Conservation (phyloP, 2,329 filamentous ascomycete genomes). For the Pseudogymnoascus sp. region DNA sequence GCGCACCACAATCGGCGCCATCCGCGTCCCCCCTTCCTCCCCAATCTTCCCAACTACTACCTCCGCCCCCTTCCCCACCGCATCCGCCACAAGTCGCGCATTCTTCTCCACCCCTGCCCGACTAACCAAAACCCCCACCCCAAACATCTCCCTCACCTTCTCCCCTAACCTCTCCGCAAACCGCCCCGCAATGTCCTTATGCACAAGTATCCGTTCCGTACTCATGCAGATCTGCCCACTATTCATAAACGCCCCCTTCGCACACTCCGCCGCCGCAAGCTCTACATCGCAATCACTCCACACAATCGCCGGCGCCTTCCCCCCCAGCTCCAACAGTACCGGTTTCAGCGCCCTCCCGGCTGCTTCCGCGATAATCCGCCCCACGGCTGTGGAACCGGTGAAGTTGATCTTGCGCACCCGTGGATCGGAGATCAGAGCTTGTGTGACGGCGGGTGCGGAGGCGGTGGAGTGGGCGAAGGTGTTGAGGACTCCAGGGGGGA, state of each 20-base stretch:
- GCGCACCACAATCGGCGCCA: constrained; percentile 62
- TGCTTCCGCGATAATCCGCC: constrained; percentile 61
- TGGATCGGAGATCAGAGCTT: constrained; percentile 58
- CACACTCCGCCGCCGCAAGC: constrained; percentile 60
- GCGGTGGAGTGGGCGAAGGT: constrained; percentile 59
- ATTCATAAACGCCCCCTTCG: constrained; percentile 65
- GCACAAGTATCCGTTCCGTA: constrained; percentile 65
- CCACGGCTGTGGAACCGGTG: constrained; percentile 70
- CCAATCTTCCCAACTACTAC: constrained; percentile 36
- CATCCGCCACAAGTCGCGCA: constrained; percentile 59
- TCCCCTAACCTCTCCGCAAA: constrained; percentile 35
- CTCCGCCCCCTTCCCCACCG: constrained; percentile 58
- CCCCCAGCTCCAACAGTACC: constrained; percentile 72
- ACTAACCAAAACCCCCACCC: constrained; percentile 55
- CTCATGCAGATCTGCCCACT: constrained; percentile 80
- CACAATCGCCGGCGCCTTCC: constrained; percentile 73
- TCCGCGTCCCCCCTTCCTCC: constrained; percentile 27
- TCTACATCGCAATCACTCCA: constrained; percentile 73
- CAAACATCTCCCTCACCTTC: constrained; percentile 36
- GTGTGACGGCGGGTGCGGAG: constrained; percentile 61
- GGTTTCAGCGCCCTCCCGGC: constrained; percentile 74
- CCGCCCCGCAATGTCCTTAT: constrained; percentile 38
- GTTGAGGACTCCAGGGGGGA: constrained; percentile 70
- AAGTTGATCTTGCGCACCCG: constrained; percentile 77
- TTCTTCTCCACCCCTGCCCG: constrained; percentile 59